These are phyloP conservation scores for Alternaria rosae DNA, from an alignment of 2,329 filamentous ascomycete genomes.

Conservation along the genomic window DNA sequence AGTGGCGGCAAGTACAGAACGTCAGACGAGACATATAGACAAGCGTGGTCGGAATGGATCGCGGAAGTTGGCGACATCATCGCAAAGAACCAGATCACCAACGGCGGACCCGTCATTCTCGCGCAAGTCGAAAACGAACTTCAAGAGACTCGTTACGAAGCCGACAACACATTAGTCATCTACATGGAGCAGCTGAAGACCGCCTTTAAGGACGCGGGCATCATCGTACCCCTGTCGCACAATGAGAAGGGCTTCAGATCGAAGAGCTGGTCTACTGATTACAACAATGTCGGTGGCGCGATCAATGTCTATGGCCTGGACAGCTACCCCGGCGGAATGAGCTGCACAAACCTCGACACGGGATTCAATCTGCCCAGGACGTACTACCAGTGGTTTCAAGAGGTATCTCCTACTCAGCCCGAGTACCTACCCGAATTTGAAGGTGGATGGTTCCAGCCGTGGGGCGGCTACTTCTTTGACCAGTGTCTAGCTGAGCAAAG, in stretches of 20 bases:
- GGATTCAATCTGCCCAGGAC: constrained; percentile 61
- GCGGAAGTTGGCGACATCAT: constrained; percentile 57
- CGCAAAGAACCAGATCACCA: constrained; percentile 59
- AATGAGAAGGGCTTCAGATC: constrained; percentile 62
- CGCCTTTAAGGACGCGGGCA: constrained; percentile 56
- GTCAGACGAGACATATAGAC: constrained; percentile 54
- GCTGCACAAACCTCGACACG: constrained; percentile 58
- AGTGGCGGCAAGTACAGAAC: constrained; percentile 55
- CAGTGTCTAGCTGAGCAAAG: constrained; percentile 57
- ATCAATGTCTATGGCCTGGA: constrained; percentile 61
- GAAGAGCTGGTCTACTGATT: constrained; percentile 63
- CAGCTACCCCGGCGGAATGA: constrained; percentile 57
- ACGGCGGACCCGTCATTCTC: constrained; percentile 60
- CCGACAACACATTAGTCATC: constrained; percentile 56
- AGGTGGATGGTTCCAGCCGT: constrained; percentile 62
- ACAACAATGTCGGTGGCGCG: constrained; percentile 63
- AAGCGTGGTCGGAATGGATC: constrained; percentile 59
- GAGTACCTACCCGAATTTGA: constrained; percentile 63
- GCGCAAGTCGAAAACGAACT: constrained; percentile 64
- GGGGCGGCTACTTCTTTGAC: constrained; percentile 63
- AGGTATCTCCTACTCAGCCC: constrained; percentile 63
- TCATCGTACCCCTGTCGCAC: constrained; percentile 59
- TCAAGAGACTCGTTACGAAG: constrained; percentile 53
- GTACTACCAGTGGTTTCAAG: constrained; percentile 66
- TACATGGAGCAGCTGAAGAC: constrained; percentile 62